Evolutionary conservation across 2,329 filamentous ascomycete genomes (phyloP).

Genomic region (Trichoderma pleuroti): DNA sequence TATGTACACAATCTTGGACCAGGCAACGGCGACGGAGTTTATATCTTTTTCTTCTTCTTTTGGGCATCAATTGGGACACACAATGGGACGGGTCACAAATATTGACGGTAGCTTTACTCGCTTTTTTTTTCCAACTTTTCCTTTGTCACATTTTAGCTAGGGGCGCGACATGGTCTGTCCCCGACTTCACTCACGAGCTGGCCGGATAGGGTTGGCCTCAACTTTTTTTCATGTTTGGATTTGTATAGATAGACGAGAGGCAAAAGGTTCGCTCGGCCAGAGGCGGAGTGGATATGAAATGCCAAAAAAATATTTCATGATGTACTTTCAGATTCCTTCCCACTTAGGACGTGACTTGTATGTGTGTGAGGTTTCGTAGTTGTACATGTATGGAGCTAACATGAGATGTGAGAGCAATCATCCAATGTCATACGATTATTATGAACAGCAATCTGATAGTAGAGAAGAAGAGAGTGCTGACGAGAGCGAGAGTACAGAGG

Average conservation of each 20-base stretch:
- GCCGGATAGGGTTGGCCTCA: not conserved
- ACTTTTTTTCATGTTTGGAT: constrained; percentile 1
- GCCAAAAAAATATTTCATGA: not conserved
- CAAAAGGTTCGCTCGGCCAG: constrained; percentile 7
- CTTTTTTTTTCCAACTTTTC: not conserved
- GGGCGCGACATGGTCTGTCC: not conserved
- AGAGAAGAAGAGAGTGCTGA: not conserved
- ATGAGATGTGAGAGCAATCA: not conserved
- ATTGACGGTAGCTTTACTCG: not conserved
- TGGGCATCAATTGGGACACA: not conserved
- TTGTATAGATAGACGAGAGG: constrained; percentile 18
- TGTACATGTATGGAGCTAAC: not conserved
- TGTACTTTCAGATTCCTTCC: not conserved
- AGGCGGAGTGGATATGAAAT: not conserved
- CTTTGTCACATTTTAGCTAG: not conserved
- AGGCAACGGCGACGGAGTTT: constrained; percentile 17
- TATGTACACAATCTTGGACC: constrained; percentile 10
- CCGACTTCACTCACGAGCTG: not conserved
- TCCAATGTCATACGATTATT: not conserved
- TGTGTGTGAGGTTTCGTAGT: not conserved
- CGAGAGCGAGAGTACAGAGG: not conserved
- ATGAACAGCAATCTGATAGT: not conserved
- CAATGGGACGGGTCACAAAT: constrained; percentile 1
- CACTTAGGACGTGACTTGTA: not conserved
- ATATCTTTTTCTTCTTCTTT: not conserved